Evolutionary conservation across 164 flowering plant genomes (phyloP).

Genomic region (Nymphaea colorata): DNA sequence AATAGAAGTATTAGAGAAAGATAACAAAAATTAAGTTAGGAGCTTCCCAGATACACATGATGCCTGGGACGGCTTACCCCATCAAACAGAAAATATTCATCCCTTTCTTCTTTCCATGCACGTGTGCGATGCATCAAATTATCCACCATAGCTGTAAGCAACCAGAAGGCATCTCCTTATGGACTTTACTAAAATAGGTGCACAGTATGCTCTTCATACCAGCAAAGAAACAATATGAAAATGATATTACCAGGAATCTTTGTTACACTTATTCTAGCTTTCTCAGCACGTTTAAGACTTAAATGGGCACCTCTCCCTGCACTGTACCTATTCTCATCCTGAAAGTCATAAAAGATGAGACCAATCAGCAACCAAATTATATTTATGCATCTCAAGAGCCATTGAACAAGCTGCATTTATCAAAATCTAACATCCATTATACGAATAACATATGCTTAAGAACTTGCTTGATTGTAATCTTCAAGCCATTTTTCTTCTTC

Average conservation of each 20-base stretch:
- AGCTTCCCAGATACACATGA: too few relatives aligned
- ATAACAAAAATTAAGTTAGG: too few relatives aligned
- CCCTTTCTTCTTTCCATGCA: slow-evolving; percentile 71
- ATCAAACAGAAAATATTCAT: slow-evolving; percentile 57
- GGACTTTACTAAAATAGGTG: too few relatives aligned
- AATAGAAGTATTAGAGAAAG: not conserved
- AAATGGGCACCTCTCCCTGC: slow-evolving; percentile 88
- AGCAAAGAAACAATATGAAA: not conserved
- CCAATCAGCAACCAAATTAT: too few relatives aligned
- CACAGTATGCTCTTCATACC: not conserved
- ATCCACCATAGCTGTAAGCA: slow-evolving; percentile 63
- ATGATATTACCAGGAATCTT: slow-evolving; percentile 72
- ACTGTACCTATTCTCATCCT: slow-evolving; percentile 75
- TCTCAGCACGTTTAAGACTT: slow-evolving; percentile 81
- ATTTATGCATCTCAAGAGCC: too few relatives aligned
- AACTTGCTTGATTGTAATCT: slow-evolving; percentile 66
- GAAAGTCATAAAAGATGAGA: slow-evolving; percentile 9
- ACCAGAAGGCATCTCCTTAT: not conserved
- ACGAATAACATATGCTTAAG: not conserved
- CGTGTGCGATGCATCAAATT: slow-evolving; percentile 55
- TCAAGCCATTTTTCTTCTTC: slow-evolving; percentile 97
- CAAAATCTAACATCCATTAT: too few relatives aligned
- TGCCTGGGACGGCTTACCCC: slow-evolving; percentile 39
- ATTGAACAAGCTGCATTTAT: not conserved
- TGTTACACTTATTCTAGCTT: slow-evolving; percentile 62